Base-by-base conservation (phyloP, 2,329 filamentous ascomycete species). In the Drechslerella dactyloides region DNA sequence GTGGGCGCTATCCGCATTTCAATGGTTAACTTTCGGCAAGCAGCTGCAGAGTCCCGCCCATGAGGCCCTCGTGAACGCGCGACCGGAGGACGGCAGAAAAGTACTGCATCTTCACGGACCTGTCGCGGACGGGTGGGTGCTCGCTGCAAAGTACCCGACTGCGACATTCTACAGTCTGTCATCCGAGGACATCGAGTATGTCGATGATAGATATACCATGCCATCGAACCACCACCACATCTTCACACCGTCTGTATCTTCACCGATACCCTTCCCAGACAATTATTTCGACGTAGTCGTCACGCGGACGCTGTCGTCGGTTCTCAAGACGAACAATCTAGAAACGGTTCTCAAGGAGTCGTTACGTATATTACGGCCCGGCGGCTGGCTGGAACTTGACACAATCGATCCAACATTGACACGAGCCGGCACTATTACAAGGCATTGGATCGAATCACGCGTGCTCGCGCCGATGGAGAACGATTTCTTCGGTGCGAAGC, bases 101-200 rank as follows among this genome's bases (percentile, higher is more conserved):
- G 69, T 74, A 27, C 53, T 74, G 37, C 68, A 74, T 51, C 57
- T 74, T 44, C 62, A 74, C 48, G 73, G 68, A n/a, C 68, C 68
- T 15, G 51, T 57, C 27, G 66, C 73, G 33, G 73, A 74, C 42
- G 73, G 73, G 15, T 74, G 73, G 73, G 68, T 74, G 6, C 58
- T 74, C 2, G 73, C 73, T n/a, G 73, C 73, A 21, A 74, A 74
- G 51, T 74, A 74, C 51, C 73, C 73, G n/a, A 72, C 64, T 57
- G 60, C 65, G 19, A 66, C 66, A 19, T 72, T 72, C 42, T 72
- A 60, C 44, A 65, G 59, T 23, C 60, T 72, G 5, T 64, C 68
- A 10, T 65, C 68, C 13, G 51, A 72, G n/a, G 68, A 65, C 7
- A 33, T 58, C 19, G 57, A 61, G 24, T 58, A 68, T 37, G 52